A percentile compares a stretch with the other conserved stretches of the same genome.
Conservation (phyloP, 164 flowering plant species). For the Annona squamosa region DNA sequence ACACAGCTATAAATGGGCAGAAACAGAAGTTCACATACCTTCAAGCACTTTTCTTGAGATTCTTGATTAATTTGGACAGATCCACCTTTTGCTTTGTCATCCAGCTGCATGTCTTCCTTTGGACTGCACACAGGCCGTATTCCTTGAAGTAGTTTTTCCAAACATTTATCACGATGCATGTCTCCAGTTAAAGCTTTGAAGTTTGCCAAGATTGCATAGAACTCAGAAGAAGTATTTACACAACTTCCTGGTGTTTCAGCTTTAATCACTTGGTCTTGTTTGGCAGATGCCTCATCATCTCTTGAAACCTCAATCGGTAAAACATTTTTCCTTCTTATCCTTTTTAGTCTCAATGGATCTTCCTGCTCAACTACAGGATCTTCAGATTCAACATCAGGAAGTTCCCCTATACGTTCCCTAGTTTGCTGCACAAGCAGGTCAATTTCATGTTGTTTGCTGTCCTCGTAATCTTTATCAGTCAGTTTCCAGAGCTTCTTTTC, state of each 20-base stretch:
- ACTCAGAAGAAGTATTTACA: slow-evolving; percentile 41
- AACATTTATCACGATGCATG: slow-evolving; percentile 65
- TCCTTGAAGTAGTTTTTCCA: slow-evolving; percentile 70
- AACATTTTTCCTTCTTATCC: slow-evolving; percentile 49
- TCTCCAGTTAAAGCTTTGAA: slow-evolving; percentile 66
- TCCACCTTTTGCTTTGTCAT: slow-evolving; percentile 30
- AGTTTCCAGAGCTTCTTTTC: slow-evolving; percentile 68
- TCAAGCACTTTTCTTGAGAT: slow-evolving; percentile 27
- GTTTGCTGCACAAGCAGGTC: slow-evolving; percentile 90
- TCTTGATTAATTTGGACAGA: slow-evolving; percentile 9
- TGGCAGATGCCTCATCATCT: slow-evolving; percentile 43
- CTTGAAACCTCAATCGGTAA: slow-evolving; percentile 70
- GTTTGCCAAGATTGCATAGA: slow-evolving; percentile 36
- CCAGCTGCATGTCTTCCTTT: slow-evolving; percentile 19
- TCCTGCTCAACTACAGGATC: slow-evolving; percentile 42
- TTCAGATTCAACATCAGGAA: slow-evolving; percentile 66
- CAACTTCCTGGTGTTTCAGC: slow-evolving; percentile 78
- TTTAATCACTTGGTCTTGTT: slow-evolving; percentile 35
- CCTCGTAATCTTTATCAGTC: slow-evolving; percentile 91
- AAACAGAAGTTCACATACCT: slow-evolving; percentile 18
- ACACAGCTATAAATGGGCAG: background rate
- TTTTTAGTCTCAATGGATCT: slow-evolving; percentile 43
- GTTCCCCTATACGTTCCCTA: slow-evolving; percentile 54
- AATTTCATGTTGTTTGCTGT: slow-evolving; percentile 73
- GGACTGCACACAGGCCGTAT: slow-evolving; percentile 42